Percentiles rank a stretch among this genome's conserved stretches.
phyloP scores from a whole-genome alignment of 1,284 basidiomycete genomes.

The Apiotrichum siamense region DNA sequence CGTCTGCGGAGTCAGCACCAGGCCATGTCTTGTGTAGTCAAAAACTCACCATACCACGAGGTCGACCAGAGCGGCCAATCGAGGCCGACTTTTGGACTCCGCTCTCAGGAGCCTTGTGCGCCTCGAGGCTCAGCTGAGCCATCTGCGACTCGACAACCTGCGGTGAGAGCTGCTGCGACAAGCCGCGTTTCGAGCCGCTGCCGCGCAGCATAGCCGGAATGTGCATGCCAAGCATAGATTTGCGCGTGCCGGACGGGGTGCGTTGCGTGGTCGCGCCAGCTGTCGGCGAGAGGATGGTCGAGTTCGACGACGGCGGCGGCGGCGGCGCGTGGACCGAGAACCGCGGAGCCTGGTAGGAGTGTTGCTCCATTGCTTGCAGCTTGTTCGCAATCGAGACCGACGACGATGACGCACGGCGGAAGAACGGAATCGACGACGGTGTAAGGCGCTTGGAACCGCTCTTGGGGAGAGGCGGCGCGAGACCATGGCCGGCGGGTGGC shows the following conservation, averaged over 20 bases:
- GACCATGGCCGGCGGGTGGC: neutral
- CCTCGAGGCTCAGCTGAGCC: neutral
- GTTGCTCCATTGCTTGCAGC: conserved; percentile 9
- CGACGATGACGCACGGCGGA: conserved; percentile 83
- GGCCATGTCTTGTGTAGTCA: neutral
- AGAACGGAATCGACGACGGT: conserved; percentile 92
- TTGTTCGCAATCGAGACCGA: conserved; percentile 47
- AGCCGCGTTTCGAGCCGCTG: conserved; percentile 59
- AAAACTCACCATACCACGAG: conserved; percentile 12
- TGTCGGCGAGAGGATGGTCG: neutral
- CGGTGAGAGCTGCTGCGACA: conserved; percentile 6
- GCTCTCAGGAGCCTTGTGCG: conserved; percentile 42
- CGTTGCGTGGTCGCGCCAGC: conserved; percentile 14
- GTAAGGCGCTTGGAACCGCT: conserved; percentile 59
- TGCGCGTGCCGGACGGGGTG: conserved; percentile 29
- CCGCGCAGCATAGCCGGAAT: conserved; percentile 73
- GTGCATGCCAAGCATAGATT: conserved; percentile 54
- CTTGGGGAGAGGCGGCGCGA: conserved; percentile 13
- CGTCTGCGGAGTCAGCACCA: conserved; percentile 56
- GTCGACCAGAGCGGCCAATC: conserved; percentile 6
- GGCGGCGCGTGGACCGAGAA: conserved; percentile 13
- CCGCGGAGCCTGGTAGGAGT: conserved; percentile 5
- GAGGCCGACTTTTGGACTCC: neutral
- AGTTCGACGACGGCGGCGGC: neutral
- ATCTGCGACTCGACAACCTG: conserved; percentile 13